These are phyloP conservation scores for Kwoniella dendrophila DNA, from an alignment of 768 basidiomycete species.

Conservation along the genomic window DNA sequence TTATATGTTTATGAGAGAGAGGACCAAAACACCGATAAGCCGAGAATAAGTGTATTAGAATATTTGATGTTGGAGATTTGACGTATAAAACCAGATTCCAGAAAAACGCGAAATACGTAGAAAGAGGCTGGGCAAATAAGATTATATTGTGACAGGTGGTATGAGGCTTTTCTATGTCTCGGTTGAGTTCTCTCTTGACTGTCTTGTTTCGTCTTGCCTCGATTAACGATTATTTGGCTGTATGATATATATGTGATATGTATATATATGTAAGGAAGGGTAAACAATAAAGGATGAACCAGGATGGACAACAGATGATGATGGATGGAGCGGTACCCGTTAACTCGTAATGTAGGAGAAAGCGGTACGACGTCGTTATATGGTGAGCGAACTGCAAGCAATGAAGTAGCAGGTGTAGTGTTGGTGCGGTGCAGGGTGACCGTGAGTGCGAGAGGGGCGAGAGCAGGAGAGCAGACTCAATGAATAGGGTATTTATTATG, in stretches of 20 bases:
- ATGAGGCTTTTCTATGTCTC: not conserved
- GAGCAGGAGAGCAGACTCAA: not conserved
- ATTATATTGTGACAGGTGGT: too few species aligned
- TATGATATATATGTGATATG: not conserved
- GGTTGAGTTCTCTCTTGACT: not conserved
- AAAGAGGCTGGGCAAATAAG: constrained; percentile 2
- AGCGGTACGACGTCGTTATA: not conserved
- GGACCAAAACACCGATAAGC: not conserved
- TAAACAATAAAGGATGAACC: too few species aligned
- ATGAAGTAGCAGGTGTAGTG: not conserved
- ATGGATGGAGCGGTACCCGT: constrained; percentile 4
- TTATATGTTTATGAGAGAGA: not conserved
- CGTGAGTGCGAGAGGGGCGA: not conserved
- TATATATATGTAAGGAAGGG: not conserved
- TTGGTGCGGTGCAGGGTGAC: not conserved
- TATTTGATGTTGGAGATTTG: too few species aligned
- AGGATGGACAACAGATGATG: not conserved
- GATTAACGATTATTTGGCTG: not conserved
- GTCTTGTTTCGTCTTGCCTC: not conserved
- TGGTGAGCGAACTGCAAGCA: not conserved
- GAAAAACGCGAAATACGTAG: too few species aligned
- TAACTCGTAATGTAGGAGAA: not conserved
- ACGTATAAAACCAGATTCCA: too few species aligned
- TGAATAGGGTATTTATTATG: too few species aligned
- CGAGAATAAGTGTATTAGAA: not conserved